These are phyloP conservation scores for Chalaropsis thielavioides DNA, from an alignment of 2,329 filamentous ascomycete genomes.

Conservation along the genomic window DNA sequence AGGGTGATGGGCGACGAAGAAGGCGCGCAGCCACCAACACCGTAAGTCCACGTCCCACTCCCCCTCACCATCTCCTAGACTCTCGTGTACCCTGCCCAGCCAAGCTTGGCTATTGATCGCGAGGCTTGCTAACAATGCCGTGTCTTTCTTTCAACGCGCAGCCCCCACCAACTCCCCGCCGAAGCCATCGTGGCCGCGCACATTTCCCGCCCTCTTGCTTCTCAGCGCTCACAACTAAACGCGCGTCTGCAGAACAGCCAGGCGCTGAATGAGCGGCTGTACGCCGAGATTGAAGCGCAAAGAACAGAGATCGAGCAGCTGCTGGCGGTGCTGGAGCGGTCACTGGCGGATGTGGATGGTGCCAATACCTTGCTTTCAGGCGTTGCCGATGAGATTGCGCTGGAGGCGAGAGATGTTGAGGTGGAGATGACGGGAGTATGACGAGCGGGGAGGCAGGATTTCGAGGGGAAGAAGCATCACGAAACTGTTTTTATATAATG, in stretches of 20 bases:
- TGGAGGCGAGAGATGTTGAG: conserved; percentile 35
- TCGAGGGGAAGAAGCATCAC: neutral
- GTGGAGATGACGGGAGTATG: conserved; percentile 25
- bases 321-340: conserved; percentile 34
- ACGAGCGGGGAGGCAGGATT: neutral
- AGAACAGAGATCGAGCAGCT: conserved; percentile 40
- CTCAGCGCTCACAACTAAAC: conserved; percentile 42
- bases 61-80: too few relatives aligned
- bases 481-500: neutral
- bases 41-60: conserved; percentile 27
- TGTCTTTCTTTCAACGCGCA: conserved; percentile 19
- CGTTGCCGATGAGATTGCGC: conserved; percentile 34
- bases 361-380: conserved; percentile 36
- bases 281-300: conserved; percentile 38
- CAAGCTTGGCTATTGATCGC: neutral
- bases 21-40: conserved; percentile 27
- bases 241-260: conserved; percentile 42
- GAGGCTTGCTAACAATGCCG: conserved; percentile 13
- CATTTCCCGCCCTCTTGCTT: conserved; percentile 36
- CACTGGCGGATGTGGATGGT: conserved; percentile 39
- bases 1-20: conserved; percentile 23
- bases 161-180: conserved; percentile 43
- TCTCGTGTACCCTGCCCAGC: neutral
- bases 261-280: conserved; percentile 40
- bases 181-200: conserved; percentile 39